phyloP scores from a whole-genome alignment of 2,329 filamentous ascomycete species.

The Apiospora phragmitis region DNA sequence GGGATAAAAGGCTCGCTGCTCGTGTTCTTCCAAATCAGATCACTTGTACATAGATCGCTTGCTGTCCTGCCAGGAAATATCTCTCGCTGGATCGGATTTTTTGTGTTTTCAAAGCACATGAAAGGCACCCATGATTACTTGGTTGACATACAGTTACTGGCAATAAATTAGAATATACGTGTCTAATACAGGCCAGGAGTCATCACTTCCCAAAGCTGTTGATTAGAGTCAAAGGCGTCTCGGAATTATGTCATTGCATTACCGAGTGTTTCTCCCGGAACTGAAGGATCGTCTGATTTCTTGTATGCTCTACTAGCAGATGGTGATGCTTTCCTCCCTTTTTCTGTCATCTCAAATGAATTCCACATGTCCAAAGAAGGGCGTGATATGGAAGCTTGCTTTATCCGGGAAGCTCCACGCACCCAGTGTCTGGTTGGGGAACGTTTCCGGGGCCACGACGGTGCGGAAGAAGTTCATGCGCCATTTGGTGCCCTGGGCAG shows the following conservation, averaged over 20 bases:
- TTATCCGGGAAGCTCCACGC: constrained; percentile 47
- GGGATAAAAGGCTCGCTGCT: too few species aligned
- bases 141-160: neutral
- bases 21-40: too few species aligned
- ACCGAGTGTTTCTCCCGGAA: too few species aligned
- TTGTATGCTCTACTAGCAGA: neutral
- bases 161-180: neutral
- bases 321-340: too few species aligned
- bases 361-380: constrained; percentile 31
- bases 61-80: too few species aligned
- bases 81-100: too few species aligned
- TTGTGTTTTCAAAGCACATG: too few species aligned
- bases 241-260: neutral
- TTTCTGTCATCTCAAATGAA: constrained; percentile 33
- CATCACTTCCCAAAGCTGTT: neutral
- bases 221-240: neutral
- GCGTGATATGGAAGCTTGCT: constrained; percentile 44
- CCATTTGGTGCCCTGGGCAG: constrained; percentile 45
- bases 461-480: constrained; percentile 56
- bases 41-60: too few species aligned
- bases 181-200: neutral
- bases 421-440: constrained; percentile 44
- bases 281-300: neutral
- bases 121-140: neutral
- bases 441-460: constrained; percentile 41